phyloP scores from a whole-genome alignment of 768 basidiomycete genomes.

The Suillus clintonianus region DNA sequence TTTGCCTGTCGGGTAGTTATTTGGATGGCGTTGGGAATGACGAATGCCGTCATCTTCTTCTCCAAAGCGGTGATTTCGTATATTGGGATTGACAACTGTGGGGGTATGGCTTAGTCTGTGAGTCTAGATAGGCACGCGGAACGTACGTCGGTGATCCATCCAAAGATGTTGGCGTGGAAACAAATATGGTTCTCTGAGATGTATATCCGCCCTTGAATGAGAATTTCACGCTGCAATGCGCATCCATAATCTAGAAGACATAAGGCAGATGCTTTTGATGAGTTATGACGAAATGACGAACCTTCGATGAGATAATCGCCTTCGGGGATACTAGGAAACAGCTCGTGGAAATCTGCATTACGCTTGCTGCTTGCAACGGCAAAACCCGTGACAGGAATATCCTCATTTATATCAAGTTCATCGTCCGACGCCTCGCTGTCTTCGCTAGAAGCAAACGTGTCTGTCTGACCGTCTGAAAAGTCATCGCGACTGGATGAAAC shows the following conservation, averaged over 20 bases:
- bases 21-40: conserved; percentile 95
- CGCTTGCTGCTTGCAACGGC: conserved; percentile 94
- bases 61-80: conserved; percentile 85
- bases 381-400: conserved; percentile 93
- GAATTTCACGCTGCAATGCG: conserved; percentile 92
- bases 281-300: conserved; percentile 38
- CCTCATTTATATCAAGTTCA: conserved; percentile 40
- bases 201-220: conserved; percentile 94
- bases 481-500: conserved; percentile 23
- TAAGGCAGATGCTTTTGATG: conserved; percentile 4
- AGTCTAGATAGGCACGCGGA: neutral
- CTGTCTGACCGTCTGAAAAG: conserved; percentile 28
- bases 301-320: conserved; percentile 99
- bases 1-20: conserved; percentile 81
- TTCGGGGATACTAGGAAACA: conserved; percentile 87
- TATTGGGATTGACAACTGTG: conserved; percentile 83
- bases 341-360: conserved; percentile 93
- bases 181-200: conserved; percentile 99
- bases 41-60: conserved; percentile 97
- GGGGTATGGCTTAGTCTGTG: conserved; percentile 8
- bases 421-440: conserved; percentile 36
- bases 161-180: conserved; percentile 99
- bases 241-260: conserved; percentile 88
- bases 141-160: conserved; percentile 96
- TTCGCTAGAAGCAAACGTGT: conserved; percentile 23